These are phyloP conservation scores for Phytopythium litorale DNA, from an alignment of 352 stramenopile species.

Conservation along the genomic window DNA sequence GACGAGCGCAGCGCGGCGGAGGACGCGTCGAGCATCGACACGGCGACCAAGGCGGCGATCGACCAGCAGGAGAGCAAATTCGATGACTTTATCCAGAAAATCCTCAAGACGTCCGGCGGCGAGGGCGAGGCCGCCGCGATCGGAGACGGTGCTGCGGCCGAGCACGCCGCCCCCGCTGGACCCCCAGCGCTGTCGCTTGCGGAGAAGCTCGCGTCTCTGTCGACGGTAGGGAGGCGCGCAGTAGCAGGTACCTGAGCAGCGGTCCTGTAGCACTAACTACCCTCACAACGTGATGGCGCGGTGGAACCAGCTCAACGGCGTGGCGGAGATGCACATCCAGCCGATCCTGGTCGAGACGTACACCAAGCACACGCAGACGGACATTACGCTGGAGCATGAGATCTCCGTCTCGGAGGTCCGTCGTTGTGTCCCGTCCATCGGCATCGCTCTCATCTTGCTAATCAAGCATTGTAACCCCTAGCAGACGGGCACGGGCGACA, in stretches of 20 bases:
- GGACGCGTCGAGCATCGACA: constrained; percentile 40
- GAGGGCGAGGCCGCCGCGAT: constrained; percentile 17
- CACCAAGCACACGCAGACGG: constrained; percentile 81
- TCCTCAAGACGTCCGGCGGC: constrained; percentile 53
- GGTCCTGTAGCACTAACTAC: background rate
- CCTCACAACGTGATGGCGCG: background rate
- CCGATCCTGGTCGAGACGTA: constrained; percentile 79
- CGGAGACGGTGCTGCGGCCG: constrained; percentile 4
- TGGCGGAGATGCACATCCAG: constrained; percentile 81
- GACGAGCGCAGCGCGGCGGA: constrained; percentile 30
- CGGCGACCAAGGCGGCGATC: constrained; percentile 27
- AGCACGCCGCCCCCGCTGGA: constrained; percentile 21
- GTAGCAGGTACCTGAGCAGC: background rate
- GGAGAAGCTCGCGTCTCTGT: constrained; percentile 70
- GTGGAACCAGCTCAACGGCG: constrained; percentile 37
- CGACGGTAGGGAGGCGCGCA: constrained; percentile 33
- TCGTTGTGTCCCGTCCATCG: background rate
- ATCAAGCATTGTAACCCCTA: background rate
- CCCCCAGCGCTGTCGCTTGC: constrained; percentile 53
- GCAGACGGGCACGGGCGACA: constrained; percentile 24
- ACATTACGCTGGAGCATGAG: constrained; percentile 80
- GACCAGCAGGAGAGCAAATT: constrained; percentile 74
- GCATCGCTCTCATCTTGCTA: background rate
- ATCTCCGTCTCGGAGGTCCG: constrained; percentile 48
- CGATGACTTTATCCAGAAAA: constrained; percentile 85